Evolutionary conservation across 345 rosid species (phyloP).

Genomic region (Lepidium didymum): DNA sequence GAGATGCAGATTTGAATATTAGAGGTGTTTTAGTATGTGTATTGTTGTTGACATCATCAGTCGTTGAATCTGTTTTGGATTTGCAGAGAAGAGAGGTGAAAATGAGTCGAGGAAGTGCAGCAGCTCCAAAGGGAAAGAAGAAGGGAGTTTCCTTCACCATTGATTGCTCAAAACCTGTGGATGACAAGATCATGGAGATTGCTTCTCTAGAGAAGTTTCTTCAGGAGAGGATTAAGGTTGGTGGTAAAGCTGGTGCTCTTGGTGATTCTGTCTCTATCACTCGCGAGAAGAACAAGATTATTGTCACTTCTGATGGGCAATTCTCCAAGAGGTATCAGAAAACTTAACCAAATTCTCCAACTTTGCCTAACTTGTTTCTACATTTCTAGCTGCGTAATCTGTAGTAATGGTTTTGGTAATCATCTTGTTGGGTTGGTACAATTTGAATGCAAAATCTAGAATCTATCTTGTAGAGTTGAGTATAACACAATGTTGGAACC

Average conservation of each 20-base stretch:
- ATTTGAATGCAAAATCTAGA: neutral
- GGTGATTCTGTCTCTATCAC: conserved; percentile 51
- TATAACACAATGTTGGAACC: neutral
- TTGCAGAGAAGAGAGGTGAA: conserved; percentile 1
- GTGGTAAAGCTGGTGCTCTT: conserved; percentile 68
- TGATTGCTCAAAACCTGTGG: conserved; percentile 31
- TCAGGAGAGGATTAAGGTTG: conserved; percentile 73
- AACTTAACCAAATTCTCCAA: neutral
- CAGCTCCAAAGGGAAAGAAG: conserved; percentile 29
- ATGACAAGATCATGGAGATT: conserved; percentile 50
- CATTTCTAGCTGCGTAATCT: neutral
- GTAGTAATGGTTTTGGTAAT: neutral
- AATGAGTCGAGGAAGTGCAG: conserved; percentile 27
- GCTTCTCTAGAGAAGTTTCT: conserved; percentile 69
- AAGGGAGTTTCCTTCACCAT: conserved; percentile 31
- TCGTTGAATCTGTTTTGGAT: neutral
- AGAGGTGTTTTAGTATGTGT: neutral
- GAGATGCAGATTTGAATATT: neutral
- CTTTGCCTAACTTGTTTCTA: neutral
- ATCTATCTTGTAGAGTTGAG: neutral
- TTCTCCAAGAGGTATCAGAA: conserved; percentile 57
- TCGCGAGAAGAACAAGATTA: conserved; percentile 57
- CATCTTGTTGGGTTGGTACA: neutral
- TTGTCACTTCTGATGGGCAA: conserved; percentile 51
- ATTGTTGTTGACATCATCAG: neutral